Evolutionary conservation across 495 filamentous ascomycete genomes (phyloP).

Genomic region (Neurospora tetraspora): DNA sequence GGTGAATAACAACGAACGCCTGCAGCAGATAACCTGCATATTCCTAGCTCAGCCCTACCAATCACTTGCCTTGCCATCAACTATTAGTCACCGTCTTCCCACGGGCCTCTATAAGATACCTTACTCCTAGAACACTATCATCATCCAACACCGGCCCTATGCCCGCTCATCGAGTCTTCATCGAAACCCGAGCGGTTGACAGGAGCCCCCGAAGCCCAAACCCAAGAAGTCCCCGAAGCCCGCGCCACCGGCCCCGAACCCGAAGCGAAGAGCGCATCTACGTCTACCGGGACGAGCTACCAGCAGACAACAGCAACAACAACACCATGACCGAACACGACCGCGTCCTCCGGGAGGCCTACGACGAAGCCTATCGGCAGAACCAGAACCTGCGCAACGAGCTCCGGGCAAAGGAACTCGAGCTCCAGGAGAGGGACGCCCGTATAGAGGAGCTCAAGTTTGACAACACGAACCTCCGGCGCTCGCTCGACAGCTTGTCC

Average conservation of each 20-base stretch:
- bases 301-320: not conserved
- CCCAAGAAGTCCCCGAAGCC: slow-evolving; percentile 6
- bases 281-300: slow-evolving; percentile 11
- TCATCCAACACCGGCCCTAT: not conserved
- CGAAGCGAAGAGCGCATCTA: slow-evolving; percentile 14
- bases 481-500: slow-evolving; percentile 9
- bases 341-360: slow-evolving; percentile 3
- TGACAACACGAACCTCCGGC: slow-evolving; percentile 19
- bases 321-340: slow-evolving; percentile 15
- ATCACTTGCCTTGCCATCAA: not conserved
- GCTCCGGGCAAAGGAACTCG: slow-evolving; percentile 4
- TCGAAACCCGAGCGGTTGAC: slow-evolving; percentile 7
- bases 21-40: not conserved
- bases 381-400: slow-evolving; percentile 12
- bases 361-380: slow-evolving; percentile 12
- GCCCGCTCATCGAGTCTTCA: slow-evolving; percentile 13
- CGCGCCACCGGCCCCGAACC: slow-evolving; percentile 5
- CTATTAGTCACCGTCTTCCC: not conserved
- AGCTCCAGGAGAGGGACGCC: slow-evolving; percentile 3
- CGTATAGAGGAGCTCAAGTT: slow-evolving; percentile 8
- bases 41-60: not conserved
- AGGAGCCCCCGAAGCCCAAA: slow-evolving; percentile 1
- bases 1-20: not conserved
- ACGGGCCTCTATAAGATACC: no score
- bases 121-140: no score